phyloP scores from a whole-genome alignment of 2,329 filamentous ascomycete species.

The Emydomyces testavorans region DNA sequence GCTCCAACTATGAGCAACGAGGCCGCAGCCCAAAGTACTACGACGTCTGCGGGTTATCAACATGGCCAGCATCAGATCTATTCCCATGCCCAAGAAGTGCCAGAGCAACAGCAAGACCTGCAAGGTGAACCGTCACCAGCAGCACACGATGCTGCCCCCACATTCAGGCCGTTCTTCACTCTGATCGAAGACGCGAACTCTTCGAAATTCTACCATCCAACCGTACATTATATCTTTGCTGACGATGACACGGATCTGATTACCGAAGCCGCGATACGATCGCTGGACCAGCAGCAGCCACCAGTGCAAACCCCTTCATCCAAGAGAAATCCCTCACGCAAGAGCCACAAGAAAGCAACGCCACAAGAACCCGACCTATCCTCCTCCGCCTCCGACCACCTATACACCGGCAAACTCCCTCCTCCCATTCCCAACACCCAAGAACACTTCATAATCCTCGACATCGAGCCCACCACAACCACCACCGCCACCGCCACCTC shows the following conservation, averaged over 20 bases:
- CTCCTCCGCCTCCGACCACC: background rate
- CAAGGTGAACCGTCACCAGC: background rate
- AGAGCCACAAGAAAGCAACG: conserved; percentile 8
- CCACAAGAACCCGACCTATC: background rate
- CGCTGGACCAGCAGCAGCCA: conserved; percentile 34
- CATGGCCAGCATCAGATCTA: background rate
- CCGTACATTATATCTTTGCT: conserved; percentile 81
- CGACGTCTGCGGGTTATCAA: background rate
- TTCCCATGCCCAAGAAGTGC: background rate
- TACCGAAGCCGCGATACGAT: conserved; percentile 51
- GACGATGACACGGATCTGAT: conserved; percentile 78
- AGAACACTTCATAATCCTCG: conserved; percentile 48
- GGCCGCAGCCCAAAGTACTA: background rate
- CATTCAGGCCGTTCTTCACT: conserved; percentile 73
- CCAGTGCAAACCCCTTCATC: background rate
- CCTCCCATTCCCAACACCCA: conserved; percentile 37
- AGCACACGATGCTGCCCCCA: conserved; percentile 13
- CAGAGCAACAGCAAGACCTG: background rate
- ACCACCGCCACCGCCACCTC: conserved; percentile 18
- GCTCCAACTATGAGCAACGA: conserved; percentile 1
- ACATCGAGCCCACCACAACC: conserved; percentile 33
- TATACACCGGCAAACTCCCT: conserved; percentile 26
- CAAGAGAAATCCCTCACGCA: background rate
- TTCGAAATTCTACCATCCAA: conserved; percentile 67
- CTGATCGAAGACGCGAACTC: conserved; percentile 66